These are phyloP conservation scores for Neurospora sp. DNA, from an alignment of 495 filamentous ascomycete genomes.

Conservation along the genomic window DNA sequence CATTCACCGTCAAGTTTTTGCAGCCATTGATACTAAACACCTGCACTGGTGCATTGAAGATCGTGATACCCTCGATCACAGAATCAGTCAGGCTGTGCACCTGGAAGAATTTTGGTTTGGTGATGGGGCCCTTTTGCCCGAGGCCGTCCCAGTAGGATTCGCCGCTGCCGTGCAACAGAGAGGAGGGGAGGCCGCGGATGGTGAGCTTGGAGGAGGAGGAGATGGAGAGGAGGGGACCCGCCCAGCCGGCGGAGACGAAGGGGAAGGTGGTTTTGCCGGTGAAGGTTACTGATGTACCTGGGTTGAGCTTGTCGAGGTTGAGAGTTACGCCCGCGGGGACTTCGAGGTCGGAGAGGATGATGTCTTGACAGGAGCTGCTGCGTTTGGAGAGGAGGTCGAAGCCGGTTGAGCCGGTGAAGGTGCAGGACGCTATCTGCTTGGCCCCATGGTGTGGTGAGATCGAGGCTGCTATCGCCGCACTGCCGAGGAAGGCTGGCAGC, in stretches of 20 bases:
- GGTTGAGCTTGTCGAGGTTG: slow-evolving; percentile 1
- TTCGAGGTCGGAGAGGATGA: slow-evolving; percentile 3
- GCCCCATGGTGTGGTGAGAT: not conserved
- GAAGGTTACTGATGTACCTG: slow-evolving; percentile 26
- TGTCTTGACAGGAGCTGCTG: slow-evolving; percentile 1
- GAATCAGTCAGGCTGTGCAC: slow-evolving; percentile 33
- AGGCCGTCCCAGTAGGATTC: slow-evolving; percentile 43
- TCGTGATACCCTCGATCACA: slow-evolving; percentile 28
- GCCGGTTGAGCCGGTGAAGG: slow-evolving; percentile 1
- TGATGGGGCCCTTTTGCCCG: slow-evolving; percentile 42
- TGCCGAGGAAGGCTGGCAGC: not conserved
- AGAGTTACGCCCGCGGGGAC: slow-evolving; percentile 4
- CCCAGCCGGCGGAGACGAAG: slow-evolving; percentile 36
- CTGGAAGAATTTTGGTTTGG: slow-evolving; percentile 46
- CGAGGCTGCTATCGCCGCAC: not conserved
- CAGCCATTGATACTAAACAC: slow-evolving; percentile 45
- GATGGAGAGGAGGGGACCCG: slow-evolving; percentile 39
- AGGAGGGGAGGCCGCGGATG: slow-evolving; percentile 34
- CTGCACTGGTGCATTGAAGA: slow-evolving; percentile 54
- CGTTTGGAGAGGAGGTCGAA: not conserved
- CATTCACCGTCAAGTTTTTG: slow-evolving; percentile 37
- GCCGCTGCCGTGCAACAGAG: slow-evolving; percentile 37
- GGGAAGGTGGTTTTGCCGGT: slow-evolving; percentile 40
- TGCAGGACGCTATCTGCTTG: not conserved
- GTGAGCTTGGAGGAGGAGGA: slow-evolving; percentile 34